Evolutionary conservation across 2,329 filamentous ascomycete species (phyloP), one percentile per base, ranked within the genome.

Genomic region (Scytalidium sp.): DNA sequence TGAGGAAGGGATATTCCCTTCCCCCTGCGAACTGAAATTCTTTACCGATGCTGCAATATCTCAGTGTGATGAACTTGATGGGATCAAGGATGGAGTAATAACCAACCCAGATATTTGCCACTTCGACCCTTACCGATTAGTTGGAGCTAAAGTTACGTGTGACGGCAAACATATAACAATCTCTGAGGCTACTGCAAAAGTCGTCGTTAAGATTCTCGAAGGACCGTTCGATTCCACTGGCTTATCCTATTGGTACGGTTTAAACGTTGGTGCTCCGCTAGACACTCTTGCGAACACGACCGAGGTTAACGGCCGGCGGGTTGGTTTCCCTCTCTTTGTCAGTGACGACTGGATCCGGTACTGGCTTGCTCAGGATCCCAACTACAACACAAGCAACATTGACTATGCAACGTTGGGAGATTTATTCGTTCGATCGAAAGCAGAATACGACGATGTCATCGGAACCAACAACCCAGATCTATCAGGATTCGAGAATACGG

Each of bases 311-410:
- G 36, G 41, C 20, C 36, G 11, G 19, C 20, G 17, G 7, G 59
- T 52, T 9, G 56, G 54, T 3, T 19, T 29, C 0, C 67, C 65
- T 0, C 69, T 70, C 47, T 27, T 46, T 1, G 62, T 71, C 15
- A 54, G 55, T 7, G 50, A 47, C 3, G 54, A 63, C 20, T 74
- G 68, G 66, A 64, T 73, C 43, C 54, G 52, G 8, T 53, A 57
- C 4, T 70, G 70, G 42, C 47, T 73, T 2, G 25, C 51, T 3
- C 62, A 65, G 45, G 58, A 72, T 32, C 54, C 62, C 1, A 47
- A 56, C 3, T 67, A 65, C 50, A 57, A 69, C 43, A 41, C 64
- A 8, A 46, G 50, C 11, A 64, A 59, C 3, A 63, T 74, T 32
- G 60, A 54, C 17, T 56, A 63, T 41, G 52, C 47, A 21, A 54